Conservation (phyloP, 1,284 basidiomycete species). For the Microbotryum saponariae region DNA sequence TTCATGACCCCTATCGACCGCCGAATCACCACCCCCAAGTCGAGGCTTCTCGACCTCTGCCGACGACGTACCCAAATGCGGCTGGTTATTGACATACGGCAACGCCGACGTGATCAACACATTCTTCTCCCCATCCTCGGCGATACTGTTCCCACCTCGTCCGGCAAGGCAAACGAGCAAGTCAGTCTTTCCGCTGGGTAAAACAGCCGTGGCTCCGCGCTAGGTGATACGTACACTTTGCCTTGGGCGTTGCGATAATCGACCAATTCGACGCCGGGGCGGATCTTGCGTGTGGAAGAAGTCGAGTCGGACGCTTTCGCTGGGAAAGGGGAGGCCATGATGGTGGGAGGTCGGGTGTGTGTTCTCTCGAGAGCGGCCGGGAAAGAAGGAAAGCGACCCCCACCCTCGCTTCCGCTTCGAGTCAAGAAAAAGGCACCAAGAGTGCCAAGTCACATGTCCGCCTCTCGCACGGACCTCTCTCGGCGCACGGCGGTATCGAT, state of each 20-base stretch:
- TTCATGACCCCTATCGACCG: background rate
- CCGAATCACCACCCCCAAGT: background rate
- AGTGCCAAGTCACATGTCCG: too few species aligned
- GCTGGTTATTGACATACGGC: constrained; percentile 97
- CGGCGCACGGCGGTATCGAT: too few species aligned
- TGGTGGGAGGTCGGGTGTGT: background rate
- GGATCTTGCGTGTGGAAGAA: constrained; percentile 18
- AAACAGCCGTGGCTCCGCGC: background rate
- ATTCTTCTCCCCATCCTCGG: constrained; percentile 75
- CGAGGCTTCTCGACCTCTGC: constrained; percentile 1
- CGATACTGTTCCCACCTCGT: constrained; percentile 52
- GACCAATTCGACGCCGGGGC: constrained; percentile 17
- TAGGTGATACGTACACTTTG: constrained; percentile 19
- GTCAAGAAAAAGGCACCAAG: too few species aligned
- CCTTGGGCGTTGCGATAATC: constrained; percentile 24
- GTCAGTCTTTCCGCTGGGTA: too few species aligned
- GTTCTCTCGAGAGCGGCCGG: background rate
- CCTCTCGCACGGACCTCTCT: too few species aligned
- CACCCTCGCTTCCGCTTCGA: too few species aligned
- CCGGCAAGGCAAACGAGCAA: background rate
- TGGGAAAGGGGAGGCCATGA: constrained; percentile 31
- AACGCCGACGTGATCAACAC: constrained; percentile 90
- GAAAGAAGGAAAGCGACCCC: too few species aligned
- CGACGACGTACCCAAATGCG: constrained; percentile 68
- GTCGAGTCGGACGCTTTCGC: background rate